A percentile compares a stretch with the other conserved stretches of the same genome.
Evolutionary conservation across 2,329 filamentous ascomycete genomes (phyloP).

Genomic region (Lachnellula willkommii): DNA sequence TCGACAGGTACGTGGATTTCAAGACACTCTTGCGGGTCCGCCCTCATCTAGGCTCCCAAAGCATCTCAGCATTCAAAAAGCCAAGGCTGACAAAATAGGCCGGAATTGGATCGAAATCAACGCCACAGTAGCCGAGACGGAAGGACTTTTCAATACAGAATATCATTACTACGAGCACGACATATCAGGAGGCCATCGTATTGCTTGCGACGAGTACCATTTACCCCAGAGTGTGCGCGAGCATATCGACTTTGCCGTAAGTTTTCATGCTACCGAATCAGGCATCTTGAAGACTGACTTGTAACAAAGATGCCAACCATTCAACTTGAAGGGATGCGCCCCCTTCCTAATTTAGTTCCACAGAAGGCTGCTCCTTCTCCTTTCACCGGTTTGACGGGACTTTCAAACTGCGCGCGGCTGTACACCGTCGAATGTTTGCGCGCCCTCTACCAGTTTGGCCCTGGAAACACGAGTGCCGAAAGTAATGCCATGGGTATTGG

Average conservation of each 20-base stretch:
- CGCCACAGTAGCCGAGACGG: slow-evolving; percentile 27
- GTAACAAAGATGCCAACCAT: slow-evolving; percentile 17
- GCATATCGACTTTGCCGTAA: slow-evolving; percentile 42
- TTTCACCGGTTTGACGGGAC: slow-evolving; percentile 6
- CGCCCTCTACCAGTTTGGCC: slow-evolving; percentile 44
- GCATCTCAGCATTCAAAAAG: not conserved
- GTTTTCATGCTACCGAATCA: not conserved
- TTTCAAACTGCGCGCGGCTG: slow-evolving; percentile 41
- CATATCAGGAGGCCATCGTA: slow-evolving; percentile 32
- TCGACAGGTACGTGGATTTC: slow-evolving; percentile 25
- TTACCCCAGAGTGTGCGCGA: slow-evolving; percentile 41
- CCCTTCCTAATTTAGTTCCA: slow-evolving; percentile 10
- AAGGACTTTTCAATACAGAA: slow-evolving; percentile 36
- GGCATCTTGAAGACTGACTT: not conserved
- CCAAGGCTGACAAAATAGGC: not conserved
- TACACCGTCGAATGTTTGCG: slow-evolving; percentile 52
- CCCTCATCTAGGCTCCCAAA: not conserved
- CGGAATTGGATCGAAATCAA: slow-evolving; percentile 32
- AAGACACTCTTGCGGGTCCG: not conserved
- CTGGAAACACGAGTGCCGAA: slow-evolving; percentile 30
- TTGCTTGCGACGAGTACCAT: slow-evolving; percentile 37
- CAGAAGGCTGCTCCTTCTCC: not conserved
- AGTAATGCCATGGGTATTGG: slow-evolving; percentile 49
- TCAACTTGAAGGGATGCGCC: slow-evolving; percentile 15
- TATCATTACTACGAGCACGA: slow-evolving; percentile 54